Conservation (phyloP, 352 stramenopile genomes). For the Globisporangium recalcitrans region DNA sequence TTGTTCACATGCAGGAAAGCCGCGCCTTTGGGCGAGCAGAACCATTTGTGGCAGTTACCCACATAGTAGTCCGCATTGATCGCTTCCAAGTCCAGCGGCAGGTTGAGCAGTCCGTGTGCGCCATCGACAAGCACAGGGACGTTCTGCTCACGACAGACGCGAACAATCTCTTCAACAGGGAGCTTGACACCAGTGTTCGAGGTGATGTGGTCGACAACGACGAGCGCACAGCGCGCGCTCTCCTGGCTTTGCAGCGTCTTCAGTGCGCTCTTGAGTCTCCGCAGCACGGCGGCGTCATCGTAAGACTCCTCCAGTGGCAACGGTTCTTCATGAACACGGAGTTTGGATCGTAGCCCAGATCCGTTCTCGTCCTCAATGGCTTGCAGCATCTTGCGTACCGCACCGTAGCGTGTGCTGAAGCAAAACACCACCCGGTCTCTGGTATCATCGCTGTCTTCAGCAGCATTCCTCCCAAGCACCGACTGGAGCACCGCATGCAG, state of each 20-base stretch:
- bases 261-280: slow-evolving; percentile 31
- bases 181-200: slow-evolving; percentile 90
- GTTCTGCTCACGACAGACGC: slow-evolving; percentile 36
- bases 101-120: slow-evolving; percentile 86
- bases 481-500: slow-evolving; percentile 83
- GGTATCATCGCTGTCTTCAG: background rate
- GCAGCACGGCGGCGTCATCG: slow-evolving; percentile 46
- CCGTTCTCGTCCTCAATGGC: slow-evolving; percentile 18
- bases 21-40: slow-evolving; percentile 83
- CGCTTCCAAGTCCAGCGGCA: slow-evolving; percentile 59
- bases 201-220: slow-evolving; percentile 92
- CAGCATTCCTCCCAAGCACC: slow-evolving; percentile 20
- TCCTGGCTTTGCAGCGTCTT: slow-evolving; percentile 20
- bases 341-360: background rate
- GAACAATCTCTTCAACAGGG: slow-evolving; percentile 75
- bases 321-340: slow-evolving; percentile 52
- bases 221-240: slow-evolving; percentile 43
- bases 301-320: slow-evolving; percentile 60
- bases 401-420: slow-evolving; percentile 87
- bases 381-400: slow-evolving; percentile 91
- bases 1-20: slow-evolving; percentile 83
- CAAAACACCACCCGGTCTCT: slow-evolving; percentile 46
- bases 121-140: slow-evolving; percentile 88
- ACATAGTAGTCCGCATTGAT: slow-evolving; percentile 90
- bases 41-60: slow-evolving; percentile 95